phyloP scores from a whole-genome alignment of 2,329 filamentous ascomycete species.

The Dichotomopilus funicola region DNA sequence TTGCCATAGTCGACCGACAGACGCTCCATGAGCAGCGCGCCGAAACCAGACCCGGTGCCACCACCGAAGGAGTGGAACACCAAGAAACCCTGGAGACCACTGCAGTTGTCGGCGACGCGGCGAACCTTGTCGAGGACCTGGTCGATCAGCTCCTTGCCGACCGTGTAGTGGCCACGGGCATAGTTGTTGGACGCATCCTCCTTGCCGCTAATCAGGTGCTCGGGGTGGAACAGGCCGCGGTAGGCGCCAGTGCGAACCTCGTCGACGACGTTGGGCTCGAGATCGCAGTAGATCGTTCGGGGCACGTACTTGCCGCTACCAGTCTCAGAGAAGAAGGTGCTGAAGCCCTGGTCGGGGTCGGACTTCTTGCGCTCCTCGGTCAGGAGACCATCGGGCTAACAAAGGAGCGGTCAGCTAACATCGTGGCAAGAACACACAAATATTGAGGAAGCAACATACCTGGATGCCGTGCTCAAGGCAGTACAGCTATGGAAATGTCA shows the following conservation, averaged over 20 bases:
- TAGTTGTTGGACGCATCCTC: slow-evolving; percentile 99
- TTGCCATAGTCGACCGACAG: slow-evolving; percentile 99
- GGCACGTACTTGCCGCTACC: slow-evolving; percentile 99
- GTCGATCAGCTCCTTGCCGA: slow-evolving; percentile 99
- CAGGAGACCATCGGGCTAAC: slow-evolving; percentile 92
- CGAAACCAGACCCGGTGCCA: slow-evolving; percentile 97
- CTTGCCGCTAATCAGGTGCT: slow-evolving; percentile 99
- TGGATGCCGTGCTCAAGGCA: slow-evolving; percentile 99
- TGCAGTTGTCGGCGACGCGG: slow-evolving; percentile 95
- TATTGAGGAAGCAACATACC: slow-evolving; percentile 50
- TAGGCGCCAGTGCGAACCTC: slow-evolving; percentile 97
- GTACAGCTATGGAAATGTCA: slow-evolving; percentile 66
- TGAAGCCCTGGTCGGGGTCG: slow-evolving; percentile 95
- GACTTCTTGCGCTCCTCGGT: slow-evolving; percentile 94
- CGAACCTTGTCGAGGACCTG: slow-evolving; percentile 96
- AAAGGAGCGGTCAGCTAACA: slow-evolving; percentile 32
- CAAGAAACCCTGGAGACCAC: slow-evolving; percentile 96
- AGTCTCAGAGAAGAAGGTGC: slow-evolving; percentile 99
- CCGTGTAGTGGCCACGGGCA: slow-evolving; percentile 98
- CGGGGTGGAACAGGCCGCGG: slow-evolving; percentile 95
- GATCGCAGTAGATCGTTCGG: slow-evolving; percentile 98
- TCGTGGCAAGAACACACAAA: neutral
- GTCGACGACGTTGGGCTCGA: slow-evolving; percentile 98
- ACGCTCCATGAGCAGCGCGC: slow-evolving; percentile 97
- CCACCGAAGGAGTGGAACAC: slow-evolving; percentile 99